phyloP scores from a whole-genome alignment of 2,329 filamentous ascomycete genomes.

The Neonectria magnoliae region DNA sequence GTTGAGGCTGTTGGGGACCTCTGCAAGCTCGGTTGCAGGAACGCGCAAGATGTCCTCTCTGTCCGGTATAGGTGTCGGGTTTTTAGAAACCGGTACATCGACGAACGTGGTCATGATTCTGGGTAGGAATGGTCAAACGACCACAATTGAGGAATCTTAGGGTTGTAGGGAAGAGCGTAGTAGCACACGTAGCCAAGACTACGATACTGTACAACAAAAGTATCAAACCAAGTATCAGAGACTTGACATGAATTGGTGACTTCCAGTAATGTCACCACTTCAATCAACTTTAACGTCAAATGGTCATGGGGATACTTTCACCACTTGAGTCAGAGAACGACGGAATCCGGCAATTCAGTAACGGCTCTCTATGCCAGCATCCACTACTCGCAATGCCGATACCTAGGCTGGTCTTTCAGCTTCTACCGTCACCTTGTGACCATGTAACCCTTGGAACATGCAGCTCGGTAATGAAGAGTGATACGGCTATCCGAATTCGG shows the following conservation, averaged over 20 bases:
- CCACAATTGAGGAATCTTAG: neutral
- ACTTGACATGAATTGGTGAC: neutral
- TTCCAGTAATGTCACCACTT: neutral
- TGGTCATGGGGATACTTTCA: neutral
- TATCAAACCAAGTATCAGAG: neutral
- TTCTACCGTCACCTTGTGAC: neutral
- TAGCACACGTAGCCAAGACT: neutral
- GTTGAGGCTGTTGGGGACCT: constrained; percentile 15
- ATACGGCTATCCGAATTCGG: neutral
- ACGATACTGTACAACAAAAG: neutral
- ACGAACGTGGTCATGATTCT: constrained; percentile 29
- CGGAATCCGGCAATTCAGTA: neutral
- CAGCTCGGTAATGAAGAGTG: neutral
- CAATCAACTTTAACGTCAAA: neutral
- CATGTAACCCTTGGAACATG: neutral
- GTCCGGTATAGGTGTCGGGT: neutral
- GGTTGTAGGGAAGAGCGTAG: neutral
- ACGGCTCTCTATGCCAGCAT: neutral
- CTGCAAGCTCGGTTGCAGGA: constrained; percentile 35
- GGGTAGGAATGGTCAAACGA: neutral
- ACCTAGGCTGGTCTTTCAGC: neutral
- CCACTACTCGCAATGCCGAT: neutral
- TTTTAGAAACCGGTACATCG: constrained; percentile 26
- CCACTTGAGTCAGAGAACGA: neutral
- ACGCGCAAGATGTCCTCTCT: constrained; percentile 5